Percentiles rank a stretch among this genome's conserved stretches.
phyloP scores from a whole-genome alignment of 176 grass and related monocot species.

The Lolium perenne region DNA sequence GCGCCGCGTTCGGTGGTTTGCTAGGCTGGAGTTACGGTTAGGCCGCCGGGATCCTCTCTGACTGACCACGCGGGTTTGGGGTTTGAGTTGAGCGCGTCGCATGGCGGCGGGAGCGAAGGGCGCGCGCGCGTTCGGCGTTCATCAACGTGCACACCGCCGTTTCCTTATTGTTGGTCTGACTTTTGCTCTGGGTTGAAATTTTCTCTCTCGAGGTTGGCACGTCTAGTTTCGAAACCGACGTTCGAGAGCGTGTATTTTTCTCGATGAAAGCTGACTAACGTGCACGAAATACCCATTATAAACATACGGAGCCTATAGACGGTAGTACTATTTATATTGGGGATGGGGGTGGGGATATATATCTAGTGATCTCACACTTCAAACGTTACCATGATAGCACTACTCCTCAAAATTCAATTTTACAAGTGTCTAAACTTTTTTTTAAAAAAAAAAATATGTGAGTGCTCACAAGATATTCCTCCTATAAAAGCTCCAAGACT shows the following conservation, averaged over 20 bases:
- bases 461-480: no score
- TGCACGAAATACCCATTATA: no score
- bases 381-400: no score
- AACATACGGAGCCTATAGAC: no score
- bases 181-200: neutral
- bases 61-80: constrained; percentile 1
- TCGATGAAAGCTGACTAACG: no score
- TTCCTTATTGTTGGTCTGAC: neutral
- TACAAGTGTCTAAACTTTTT: no score
- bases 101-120: neutral
- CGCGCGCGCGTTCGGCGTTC: neutral
- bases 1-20: constrained; percentile 21
- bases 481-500: no score
- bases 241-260: neutral
- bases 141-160: neutral
- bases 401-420: no score
- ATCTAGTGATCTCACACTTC: no score
- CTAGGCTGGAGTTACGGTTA: constrained; percentile 30
- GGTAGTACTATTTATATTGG: no score
- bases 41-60: constrained; percentile 39
- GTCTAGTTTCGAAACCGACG: neutral
- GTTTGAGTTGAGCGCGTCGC: neutral
- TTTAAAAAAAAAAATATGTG: no score
- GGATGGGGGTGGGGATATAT: no score
- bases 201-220: neutral